Base-by-base conservation (phyloP, 257 asterid genomes). In the Capsicum rhomboideum region DNA sequence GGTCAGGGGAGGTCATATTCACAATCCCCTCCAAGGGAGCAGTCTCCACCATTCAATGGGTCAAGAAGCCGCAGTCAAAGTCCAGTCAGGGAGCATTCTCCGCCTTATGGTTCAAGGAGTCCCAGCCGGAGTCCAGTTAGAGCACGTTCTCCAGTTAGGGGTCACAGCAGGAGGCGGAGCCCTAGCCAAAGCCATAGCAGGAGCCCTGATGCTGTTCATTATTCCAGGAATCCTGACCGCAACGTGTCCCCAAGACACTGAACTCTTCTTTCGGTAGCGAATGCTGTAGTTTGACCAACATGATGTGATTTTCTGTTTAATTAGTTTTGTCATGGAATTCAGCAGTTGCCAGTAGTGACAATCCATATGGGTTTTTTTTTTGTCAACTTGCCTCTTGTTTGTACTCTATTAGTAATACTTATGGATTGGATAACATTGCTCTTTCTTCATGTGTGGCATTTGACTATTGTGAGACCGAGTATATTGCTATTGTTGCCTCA, bases 71-170 rank as follows among this genome's bases (percentile, higher is more conserved):
- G 55, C 75, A 87, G 91, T 55, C 89, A 83, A 54, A 91, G 94
- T 13, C 97, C 98, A 2, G 86, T 78, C 37, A 85, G 87, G 10
- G 94, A 82, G 10, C 92, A 50, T 12, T 90, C 94, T 67, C 97
- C 97, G 0, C 90, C 93, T 1, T 87, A 83, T 75, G 81, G 81
- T 29, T 87, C 90, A 50, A 89, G 97, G 89, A 89, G 90, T 50
- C 90, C 74, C 74, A 89, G 93, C 83, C 92, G 86, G 55, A 93
- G 92, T 75, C 98, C 81, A 49, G 81, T 95, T 28, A 56, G 61
- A 55, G 61, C 23, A 58, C 67, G 67, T 21, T 68, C 78, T 68
- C 80, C 80, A 0, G 80, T 74, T 74, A 74, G 80, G 59, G 59
- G 23, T 29, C 85, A 80, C 54, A 66, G 54, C 82, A 85, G 83